Base-by-base conservation (phyloP, 345 rosid genomes). In the Hypericum androsaemum region DNA sequence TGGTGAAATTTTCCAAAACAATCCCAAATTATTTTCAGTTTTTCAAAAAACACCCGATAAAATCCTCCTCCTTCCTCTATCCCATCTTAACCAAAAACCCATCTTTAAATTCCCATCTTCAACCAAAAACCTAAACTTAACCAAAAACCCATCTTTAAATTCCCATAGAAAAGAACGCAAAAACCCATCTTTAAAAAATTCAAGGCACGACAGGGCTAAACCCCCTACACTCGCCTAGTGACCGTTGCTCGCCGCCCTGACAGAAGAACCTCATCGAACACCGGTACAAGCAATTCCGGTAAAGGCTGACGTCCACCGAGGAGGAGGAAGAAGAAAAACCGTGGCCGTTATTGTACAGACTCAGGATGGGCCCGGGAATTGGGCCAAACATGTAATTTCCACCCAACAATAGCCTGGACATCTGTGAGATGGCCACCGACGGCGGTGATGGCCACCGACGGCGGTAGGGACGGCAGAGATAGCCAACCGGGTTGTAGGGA, bases 401-500 rank as follows among this genome's bases (percentile, higher is more conserved):
- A 0, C 94, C 97, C 5, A 89, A 75, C n/a, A 89, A 60, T 0
- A 89, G 74, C 71, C 97, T 77, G 41, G 58, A 75, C 48, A 89
- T 82, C 43, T 69, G 78, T 41, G 84, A 47, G 28, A 76, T 77
- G 76, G 66, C 82, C 81, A 28, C 65, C 60, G 13, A 64, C 50
- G 0, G 59, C 47, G 0, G 67, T 10, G 32, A 36, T 41, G 6
- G 5, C 10, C 3, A 38, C 45, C 3, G 41, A 5, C 22, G 88
- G 95, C 67, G n/a, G 94, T 72, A 60, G 86, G 88, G 13, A 77
- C 79, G 44, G n/a, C n/a, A n/a, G n/a, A n/a, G n/a, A n/a, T n/a
- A 86, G 84, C 48, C 86, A n/a, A n/a, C n/a, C n/a, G n/a, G n/a
- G 97, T 41, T 89, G 86, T 9, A 89, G 84, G 16, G 94, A 72